A percentile compares a stretch with the other conserved stretches of the same genome.
These are phyloP conservation scores for Cornus controversa DNA, from an alignment of 148 eudicot species.

Conservation along the genomic window DNA sequence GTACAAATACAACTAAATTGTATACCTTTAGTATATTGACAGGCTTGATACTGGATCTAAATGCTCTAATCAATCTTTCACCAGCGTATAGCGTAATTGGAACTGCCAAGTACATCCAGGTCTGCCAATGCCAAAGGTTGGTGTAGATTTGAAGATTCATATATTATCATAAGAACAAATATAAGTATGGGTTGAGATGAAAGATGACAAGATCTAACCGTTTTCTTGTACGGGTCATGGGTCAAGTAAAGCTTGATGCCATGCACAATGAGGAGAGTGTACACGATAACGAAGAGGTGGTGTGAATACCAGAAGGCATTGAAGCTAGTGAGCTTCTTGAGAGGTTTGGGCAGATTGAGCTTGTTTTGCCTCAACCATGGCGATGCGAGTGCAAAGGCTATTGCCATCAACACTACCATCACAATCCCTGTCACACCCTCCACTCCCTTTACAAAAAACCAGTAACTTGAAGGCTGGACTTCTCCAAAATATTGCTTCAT, in stretches of 20 bases:
- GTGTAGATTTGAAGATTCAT: no score
- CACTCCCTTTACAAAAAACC: slow-evolving; percentile 19
- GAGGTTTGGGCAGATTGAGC: slow-evolving; percentile 23
- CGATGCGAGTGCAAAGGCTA: slow-evolving; percentile 25
- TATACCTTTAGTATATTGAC: slow-evolving; percentile 38
- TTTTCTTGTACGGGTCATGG: no score
- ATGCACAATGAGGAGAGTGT: neutral
- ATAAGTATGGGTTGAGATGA: no score
- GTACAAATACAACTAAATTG: no score
- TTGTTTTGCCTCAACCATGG: no score
- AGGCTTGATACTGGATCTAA: slow-evolving; percentile 32
- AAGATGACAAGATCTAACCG: no score
- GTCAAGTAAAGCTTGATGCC: no score
- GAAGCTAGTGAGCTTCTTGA: slow-evolving; percentile 38
- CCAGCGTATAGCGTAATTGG: slow-evolving; percentile 31
- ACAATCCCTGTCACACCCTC: slow-evolving; percentile 38
- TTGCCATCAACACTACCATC: slow-evolving; percentile 40
- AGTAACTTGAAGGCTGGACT: no score
- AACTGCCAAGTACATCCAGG: slow-evolving; percentile 42
- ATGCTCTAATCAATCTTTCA: slow-evolving; percentile 35
- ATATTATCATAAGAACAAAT: no score
- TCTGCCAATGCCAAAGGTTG: slow-evolving; percentile 14
- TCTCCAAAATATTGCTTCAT: no score
- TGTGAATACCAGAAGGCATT: slow-evolving; percentile 49
- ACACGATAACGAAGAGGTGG: slow-evolving; percentile 36